Conservation (phyloP, 1,284 basidiomycete genomes). For the Trametes polyzona region DNA sequence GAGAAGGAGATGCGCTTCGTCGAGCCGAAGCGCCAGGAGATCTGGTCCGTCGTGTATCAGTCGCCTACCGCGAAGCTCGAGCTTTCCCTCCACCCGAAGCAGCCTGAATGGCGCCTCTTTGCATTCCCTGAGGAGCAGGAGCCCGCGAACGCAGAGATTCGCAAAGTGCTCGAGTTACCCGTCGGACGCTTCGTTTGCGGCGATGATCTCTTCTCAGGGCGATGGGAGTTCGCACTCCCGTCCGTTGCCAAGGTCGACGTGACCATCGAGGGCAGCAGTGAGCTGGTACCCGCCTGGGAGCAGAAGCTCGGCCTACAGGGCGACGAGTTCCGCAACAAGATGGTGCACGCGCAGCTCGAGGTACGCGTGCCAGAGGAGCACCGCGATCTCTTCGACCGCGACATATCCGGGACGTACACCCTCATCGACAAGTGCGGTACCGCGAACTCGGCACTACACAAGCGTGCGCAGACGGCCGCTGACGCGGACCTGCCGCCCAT, state of each 20-base stretch:
- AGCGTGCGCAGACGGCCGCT: conserved; percentile 49
- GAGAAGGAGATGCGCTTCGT: conserved; percentile 78
- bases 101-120: conserved; percentile 87
- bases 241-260: conserved; percentile 57
- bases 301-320: conserved; percentile 78
- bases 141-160: conserved; percentile 82
- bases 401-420: conserved; percentile 80
- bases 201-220: conserved; percentile 65
- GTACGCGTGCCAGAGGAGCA: conserved; percentile 61
- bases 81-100: conserved; percentile 74
- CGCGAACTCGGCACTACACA: conserved; percentile 86
- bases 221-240: conserved; percentile 87
- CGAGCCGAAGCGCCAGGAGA: conserved; percentile 85
- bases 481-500: conserved; percentile 61
- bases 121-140: conserved; percentile 70
- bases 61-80: conserved; percentile 76
- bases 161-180: conserved; percentile 73
- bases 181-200: conserved; percentile 76
- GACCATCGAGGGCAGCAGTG: conserved; percentile 67
- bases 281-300: conserved; percentile 85
- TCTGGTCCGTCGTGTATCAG: conserved; percentile 85
- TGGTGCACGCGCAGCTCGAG: conserved; percentile 70
- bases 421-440: conserved; percentile 89
- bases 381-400: conserved; percentile 67
- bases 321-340: conserved; percentile 66